Base-by-base conservation (phyloP, 2,329 filamentous ascomycete species). In the Cercospora brassicicola region DNA sequence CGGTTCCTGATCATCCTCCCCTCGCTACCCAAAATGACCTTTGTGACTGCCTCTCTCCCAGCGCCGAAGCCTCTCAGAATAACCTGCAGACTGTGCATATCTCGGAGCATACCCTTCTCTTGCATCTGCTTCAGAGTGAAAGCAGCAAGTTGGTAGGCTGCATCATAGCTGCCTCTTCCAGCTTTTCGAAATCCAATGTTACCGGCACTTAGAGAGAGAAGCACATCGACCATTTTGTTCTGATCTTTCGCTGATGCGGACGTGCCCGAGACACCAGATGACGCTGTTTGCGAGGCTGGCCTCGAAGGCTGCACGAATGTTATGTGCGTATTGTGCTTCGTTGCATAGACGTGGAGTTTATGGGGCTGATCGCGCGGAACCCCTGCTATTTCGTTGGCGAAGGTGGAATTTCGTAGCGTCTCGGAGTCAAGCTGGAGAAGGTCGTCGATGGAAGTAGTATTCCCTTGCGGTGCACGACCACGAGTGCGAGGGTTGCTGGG, bases 301-400 rank as follows among this genome's bases (percentile, higher is more conserved):
- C 66, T 67, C 4, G 75, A 64, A 30, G 95, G 94, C 76, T 90
- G 89, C 23, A 93, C 92, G 73, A 97, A 87, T 1, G 94, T 97
- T 76, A 99, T 87, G 81, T 98, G 93, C 20, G 92, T 95, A 83
- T 99, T 99, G 87, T 97, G 95, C 82, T 93, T 96, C 79, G 91
- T 90, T 30, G 91, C 83, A 81, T 89, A 94, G 79, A 99, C 85
- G 82, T 97, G 92, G 71, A 99, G 86, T 79, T 96, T 93, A 83
- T 93, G 93, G 2, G 91, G 90, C 53, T 67, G 65, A 15, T 73
- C 64, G 42, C 42, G 42, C 15, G 18, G 7, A 31, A 23, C 64
- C 20, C 69, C 61, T 45, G 69, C 67, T 48, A 73, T 64, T 42
- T 75, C 75, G n/a, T 68, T 36, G 13, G 48, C 61, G 39, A 65